Conservation (phyloP, 164 flowering plant species). For the Magnolia officinalis region DNA sequence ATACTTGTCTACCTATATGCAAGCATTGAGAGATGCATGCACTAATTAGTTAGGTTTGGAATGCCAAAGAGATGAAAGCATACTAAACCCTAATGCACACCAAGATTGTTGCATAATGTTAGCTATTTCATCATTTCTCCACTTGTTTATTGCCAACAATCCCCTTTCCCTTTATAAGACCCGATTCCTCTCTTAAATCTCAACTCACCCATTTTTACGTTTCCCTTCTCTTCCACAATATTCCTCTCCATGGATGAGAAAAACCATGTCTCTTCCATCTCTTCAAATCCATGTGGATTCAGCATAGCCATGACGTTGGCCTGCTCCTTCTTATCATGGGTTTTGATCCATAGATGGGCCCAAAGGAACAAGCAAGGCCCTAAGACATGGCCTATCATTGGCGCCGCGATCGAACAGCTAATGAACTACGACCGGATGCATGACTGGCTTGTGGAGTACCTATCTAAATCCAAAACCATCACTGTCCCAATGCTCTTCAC, state of each 20-base stretch:
- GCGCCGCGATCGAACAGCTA: constrained; percentile 82
- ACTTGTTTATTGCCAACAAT: constrained; percentile 1
- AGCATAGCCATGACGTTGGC: constrained; percentile 23
- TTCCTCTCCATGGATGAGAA: neutral
- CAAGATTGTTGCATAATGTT: constrained; percentile 16
- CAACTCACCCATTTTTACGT: neutral
- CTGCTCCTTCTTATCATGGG: constrained; percentile 44
- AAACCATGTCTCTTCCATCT: constrained; percentile 8
- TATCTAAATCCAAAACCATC: constrained; percentile 50
- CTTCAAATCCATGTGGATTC: constrained; percentile 13
- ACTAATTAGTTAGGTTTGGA: neutral
- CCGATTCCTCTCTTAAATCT: neutral
- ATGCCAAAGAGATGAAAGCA: constrained; percentile 6
- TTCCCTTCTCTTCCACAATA: no score
- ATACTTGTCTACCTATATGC: no score
- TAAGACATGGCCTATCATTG: constrained; percentile 88
- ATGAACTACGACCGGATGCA: constrained; percentile 81
- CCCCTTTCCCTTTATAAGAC: constrained; percentile 1
- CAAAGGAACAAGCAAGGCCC: constrained; percentile 76
- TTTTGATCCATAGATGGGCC: constrained; percentile 62
- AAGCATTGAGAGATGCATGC: no score
- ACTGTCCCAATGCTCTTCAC: constrained; percentile 87
- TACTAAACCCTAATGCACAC: constrained; percentile 3
- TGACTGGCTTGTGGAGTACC: constrained; percentile 75
- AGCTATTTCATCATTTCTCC: neutral